A percentile compares a stretch with the other conserved stretches of the same genome.
These are phyloP conservation scores for Phytophthora pseudosyringae DNA, from an alignment of 352 stramenopile genomes.

Conservation along the genomic window DNA sequence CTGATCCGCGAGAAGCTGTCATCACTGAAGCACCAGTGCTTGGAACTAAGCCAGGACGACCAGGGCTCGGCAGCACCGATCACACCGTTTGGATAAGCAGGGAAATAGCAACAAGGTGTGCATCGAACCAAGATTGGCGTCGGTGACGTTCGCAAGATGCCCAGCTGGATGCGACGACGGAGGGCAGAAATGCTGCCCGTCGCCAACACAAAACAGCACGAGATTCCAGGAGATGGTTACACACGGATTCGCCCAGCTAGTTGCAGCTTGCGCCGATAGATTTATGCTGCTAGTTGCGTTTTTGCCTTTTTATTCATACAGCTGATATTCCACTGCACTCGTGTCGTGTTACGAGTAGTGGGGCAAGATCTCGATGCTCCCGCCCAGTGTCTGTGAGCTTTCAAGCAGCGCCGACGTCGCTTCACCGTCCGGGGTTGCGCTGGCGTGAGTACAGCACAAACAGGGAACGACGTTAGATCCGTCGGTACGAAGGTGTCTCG, in stretches of 20 bases:
- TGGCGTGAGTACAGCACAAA: constrained; percentile 1
- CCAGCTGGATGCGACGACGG: not conserved
- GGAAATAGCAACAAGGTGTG: constrained; percentile 17
- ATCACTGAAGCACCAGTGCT: constrained; percentile 86
- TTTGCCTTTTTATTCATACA: constrained; percentile 44
- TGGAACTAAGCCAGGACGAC: constrained; percentile 87
- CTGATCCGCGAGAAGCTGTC: constrained; percentile 88
- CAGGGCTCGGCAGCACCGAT: constrained; percentile 65
- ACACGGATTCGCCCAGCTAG: constrained; percentile 20
- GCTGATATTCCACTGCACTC: constrained; percentile 12
- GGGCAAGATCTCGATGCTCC: constrained; percentile 68
- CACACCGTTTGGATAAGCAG: constrained; percentile 82
- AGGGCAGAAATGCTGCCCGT: not conserved
- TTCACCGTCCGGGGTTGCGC: constrained; percentile 7
- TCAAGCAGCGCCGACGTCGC: constrained; percentile 43
- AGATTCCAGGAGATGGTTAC: constrained; percentile 11
- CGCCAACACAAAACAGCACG: constrained; percentile 10
- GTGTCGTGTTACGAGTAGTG: constrained; percentile 54
- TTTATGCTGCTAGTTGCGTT: constrained; percentile 33
- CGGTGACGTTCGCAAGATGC: constrained; percentile 6
- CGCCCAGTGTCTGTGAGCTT: constrained; percentile 53
- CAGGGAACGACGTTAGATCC: not conserved
- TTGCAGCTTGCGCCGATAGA: constrained; percentile 36
- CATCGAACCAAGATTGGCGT: constrained; percentile 24
- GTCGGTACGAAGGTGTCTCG: not conserved